These are phyloP conservation scores for Suillus variegatus DNA, from an alignment of 768 basidiomycete genomes.

Conservation along the genomic window DNA sequence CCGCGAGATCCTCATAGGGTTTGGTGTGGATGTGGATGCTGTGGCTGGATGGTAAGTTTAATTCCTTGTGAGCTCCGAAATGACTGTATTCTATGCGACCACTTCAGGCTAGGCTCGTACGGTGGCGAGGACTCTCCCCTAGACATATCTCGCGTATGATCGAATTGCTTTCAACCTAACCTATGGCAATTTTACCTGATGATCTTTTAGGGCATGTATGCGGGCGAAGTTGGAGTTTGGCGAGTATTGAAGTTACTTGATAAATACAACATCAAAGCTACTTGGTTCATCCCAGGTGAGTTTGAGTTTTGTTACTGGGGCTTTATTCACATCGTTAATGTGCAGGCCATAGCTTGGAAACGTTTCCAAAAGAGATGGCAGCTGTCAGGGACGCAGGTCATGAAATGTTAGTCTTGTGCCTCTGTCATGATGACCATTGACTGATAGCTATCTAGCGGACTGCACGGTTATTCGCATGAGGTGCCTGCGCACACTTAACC, in stretches of 20 bases:
- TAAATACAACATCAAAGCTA: conserved; percentile 63
- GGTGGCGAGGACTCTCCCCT: conserved; percentile 66
- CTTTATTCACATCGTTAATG: conserved; percentile 1
- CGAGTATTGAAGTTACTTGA: conserved; percentile 67
- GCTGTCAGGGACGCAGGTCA: conserved; percentile 69
- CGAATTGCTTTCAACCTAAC: background rate
- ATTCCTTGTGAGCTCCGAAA: conserved; percentile 1
- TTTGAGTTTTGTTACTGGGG: background rate
- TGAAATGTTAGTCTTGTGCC: conserved; percentile 47
- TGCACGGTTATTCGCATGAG: conserved; percentile 71
- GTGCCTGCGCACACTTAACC: conserved; percentile 23
- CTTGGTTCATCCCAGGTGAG: conserved; percentile 72
- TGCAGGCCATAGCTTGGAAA: conserved; percentile 65
- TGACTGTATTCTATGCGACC: background rate
- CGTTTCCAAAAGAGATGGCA: conserved; percentile 66
- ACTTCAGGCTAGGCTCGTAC: conserved; percentile 60
- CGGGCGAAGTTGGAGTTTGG: conserved; percentile 68
- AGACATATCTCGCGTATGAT: conserved; percentile 59
- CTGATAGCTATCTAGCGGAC: conserved; percentile 37
- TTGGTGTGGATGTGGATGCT: conserved; percentile 73
- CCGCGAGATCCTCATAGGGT: conserved; percentile 53
- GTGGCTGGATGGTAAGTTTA: conserved; percentile 61
- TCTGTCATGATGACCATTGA: background rate
- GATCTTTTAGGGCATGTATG: conserved; percentile 54
- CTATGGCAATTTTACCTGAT: background rate